Evolutionary conservation across 1,284 basidiomycete genomes (phyloP), one percentile per base, ranked within the genome.

Genomic region (Ganoderma leucocontextum): DNA sequence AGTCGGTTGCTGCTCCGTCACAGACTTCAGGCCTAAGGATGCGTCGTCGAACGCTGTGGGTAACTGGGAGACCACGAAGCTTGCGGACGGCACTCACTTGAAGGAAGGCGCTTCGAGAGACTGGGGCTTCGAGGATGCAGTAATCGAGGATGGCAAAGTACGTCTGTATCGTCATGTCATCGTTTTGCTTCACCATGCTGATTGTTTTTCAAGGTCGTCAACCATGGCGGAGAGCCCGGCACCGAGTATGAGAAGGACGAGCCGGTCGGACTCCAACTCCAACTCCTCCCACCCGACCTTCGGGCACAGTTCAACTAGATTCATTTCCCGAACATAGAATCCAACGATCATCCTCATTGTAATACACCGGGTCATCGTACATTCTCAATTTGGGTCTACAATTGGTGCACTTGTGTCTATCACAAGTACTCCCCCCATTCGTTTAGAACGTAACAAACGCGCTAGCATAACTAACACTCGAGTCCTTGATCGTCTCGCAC

Each of bases 391-490:
- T 29, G 17, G 63, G 22, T 25, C n/a, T 39, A 39, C 36, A 22
- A 17, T 60, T 19, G 4, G 55, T 19, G 35, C 17, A 35, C 4
- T 9, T 5, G 35, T 38, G 35, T 58, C 55, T 22, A 38, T 58
- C 29, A 10, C n/a, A n/a, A n/a, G n/a, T n/a, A 38, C 33, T 58
- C 57, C 10, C 15, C 4, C 38, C 6, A 22, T 41, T 33, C 25
- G 2, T n/a, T 75, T 76, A 83, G 69, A 92, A 87, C 55, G 81
- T 84, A 60, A 95, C 81, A 80, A 89, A 95, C 33, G 92, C 97
- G 76, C 95, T 96, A 2, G 96, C 97, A 79, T 99, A 99, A 78
- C 95, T 97, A 42, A 99, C 97, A 77, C 95, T 97, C 60, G 93
- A 95, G 79, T 97, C 95, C 52, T 84, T 82, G 58, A 92, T 78